Evolutionary conservation across 164 flowering plant species (phyloP), one percentile per base, ranked within the genome.

Genomic region (Liquidambar formosana): DNA sequence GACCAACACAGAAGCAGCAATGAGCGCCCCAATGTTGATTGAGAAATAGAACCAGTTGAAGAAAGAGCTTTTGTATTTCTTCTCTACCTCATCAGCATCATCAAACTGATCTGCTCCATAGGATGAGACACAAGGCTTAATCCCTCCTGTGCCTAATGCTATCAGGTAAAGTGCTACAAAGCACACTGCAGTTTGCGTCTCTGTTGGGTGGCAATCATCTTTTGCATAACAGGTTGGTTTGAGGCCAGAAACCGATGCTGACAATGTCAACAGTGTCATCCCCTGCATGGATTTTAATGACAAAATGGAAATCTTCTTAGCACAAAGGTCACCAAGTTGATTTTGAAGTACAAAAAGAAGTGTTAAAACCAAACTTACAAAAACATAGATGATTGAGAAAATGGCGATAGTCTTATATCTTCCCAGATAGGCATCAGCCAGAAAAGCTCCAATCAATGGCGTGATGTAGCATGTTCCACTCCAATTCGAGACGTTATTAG

Each of bases 81-180:
- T 86, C 78, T 86, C 94, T 18, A 4, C 43, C 46, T 84, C 86
- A 58, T 89, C 89, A 19, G 74, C 72, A 61, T 87, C 92, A 74
- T 89, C 94, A 71, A 89, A 89, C 72, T 89, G 94, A 72, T 89
- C 91, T 15, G 91, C 93, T 44, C 93, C 91, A 26, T 81, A 89
- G 19, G 91, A 82, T 57, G 89, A 89, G 62, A 87, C 91, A 65
- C 93, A 89, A 13, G 93, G 89, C 75, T 87, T 87, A 19, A 89
- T 89, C 57, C 91, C 93, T 51, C 93, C 93, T 0, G 93, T 86
- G 15, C 88, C 93, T 16, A 89, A 71, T 21, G 93, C 94, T 51
- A 87, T 72, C 28, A 85, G 68, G 78, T 87, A 87, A 22, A 87
- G 88, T 22, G 89, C 84, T 19, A 71, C 8, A 44, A 85, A 86